Conservation (phyloP, 805 yeast species). For the Saccharomycopsis fermentans region DNA sequence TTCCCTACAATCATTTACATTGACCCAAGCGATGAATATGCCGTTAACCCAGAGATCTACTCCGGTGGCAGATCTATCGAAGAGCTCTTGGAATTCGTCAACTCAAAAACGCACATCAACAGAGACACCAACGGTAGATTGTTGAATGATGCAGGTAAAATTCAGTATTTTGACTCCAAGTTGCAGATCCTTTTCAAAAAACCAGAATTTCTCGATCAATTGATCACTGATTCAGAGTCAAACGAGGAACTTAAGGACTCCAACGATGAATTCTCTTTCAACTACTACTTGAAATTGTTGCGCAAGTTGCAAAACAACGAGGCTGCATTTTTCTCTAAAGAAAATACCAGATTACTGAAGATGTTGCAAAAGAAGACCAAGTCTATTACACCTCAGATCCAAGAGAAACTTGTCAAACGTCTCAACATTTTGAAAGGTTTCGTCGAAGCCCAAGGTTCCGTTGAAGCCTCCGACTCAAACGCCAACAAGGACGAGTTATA, state of each 20-base stretch:
- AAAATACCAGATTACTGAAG: slow-evolving; percentile 33
- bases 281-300: slow-evolving; percentile 41
- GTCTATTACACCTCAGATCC: slow-evolving; percentile 30
- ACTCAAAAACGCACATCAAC: slow-evolving; percentile 26
- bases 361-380: slow-evolving; percentile 27
- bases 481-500: slow-evolving; percentile 6
- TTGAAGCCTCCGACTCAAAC: not conserved
- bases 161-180: slow-evolving; percentile 24
- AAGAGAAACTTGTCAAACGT: slow-evolving; percentile 41
- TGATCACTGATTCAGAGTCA: slow-evolving; percentile 25
- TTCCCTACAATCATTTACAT: slow-evolving; percentile 45
- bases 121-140: slow-evolving; percentile 31
- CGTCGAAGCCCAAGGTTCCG: slow-evolving; percentile 4
- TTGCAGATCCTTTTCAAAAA: slow-evolving; percentile 23
- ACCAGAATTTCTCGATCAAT: slow-evolving; percentile 19
- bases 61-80: slow-evolving; percentile 36
- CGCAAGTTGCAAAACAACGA: slow-evolving; percentile 37
- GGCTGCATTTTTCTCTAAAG: slow-evolving; percentile 31
- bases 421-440: slow-evolving; percentile 34
- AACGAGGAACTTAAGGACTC: slow-evolving; percentile 29
- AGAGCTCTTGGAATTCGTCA: slow-evolving; percentile 47
- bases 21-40: slow-evolving; percentile 28
- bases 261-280: slow-evolving; percentile 19
- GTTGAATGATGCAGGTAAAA: slow-evolving; percentile 26
- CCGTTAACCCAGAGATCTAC: slow-evolving; percentile 21